Conservation (phyloP, 495 filamentous ascomycete species). For the Penicillium macrosclerotiorum region DNA sequence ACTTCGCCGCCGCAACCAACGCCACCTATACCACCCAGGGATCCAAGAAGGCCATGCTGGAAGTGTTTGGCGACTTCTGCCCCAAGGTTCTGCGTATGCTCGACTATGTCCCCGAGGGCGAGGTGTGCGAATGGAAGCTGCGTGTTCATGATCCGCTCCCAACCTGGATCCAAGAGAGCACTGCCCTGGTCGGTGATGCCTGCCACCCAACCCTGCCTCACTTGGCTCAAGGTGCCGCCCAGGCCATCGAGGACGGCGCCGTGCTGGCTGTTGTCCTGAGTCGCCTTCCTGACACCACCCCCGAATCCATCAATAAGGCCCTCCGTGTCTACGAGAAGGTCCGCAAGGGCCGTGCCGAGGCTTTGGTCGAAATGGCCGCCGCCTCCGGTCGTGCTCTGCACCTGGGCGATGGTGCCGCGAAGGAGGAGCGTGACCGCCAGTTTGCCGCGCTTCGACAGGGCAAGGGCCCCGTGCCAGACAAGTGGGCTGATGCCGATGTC, state of each 20-base stretch:
- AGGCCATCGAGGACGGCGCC: conserved; percentile 78
- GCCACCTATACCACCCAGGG: conserved; percentile 75
- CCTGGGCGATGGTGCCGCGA: conserved; percentile 70
- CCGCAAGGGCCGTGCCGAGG: conserved; percentile 66
- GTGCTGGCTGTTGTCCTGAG: conserved; percentile 67
- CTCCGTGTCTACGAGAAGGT: conserved; percentile 71
- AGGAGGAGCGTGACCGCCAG: conserved; percentile 70
- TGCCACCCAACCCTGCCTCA: conserved; percentile 80
- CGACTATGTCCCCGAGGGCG: conserved; percentile 73
- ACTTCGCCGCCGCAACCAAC: conserved; percentile 70
- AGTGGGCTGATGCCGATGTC: conserved; percentile 79
- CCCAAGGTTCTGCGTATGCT: conserved; percentile 71
- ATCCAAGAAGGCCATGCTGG: conserved; percentile 64
- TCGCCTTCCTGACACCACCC: conserved; percentile 48
- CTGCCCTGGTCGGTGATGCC: conserved; percentile 75
- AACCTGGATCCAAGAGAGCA: conserved; percentile 64
- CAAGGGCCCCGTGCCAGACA: conserved; percentile 64
- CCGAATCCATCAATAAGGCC: conserved; percentile 59
- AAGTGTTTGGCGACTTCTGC: conserved; percentile 68
- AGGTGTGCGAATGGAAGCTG: conserved; percentile 80
- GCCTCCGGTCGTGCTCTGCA: conserved; percentile 66
- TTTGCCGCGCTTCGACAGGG: conserved; percentile 62
- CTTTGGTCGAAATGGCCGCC: conserved; percentile 69
- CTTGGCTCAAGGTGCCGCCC: conserved; percentile 77
- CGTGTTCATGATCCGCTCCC: conserved; percentile 66